Evolutionary conservation across 2,329 filamentous ascomycete species (phyloP).

Genomic region (Endothia cerciana): DNA sequence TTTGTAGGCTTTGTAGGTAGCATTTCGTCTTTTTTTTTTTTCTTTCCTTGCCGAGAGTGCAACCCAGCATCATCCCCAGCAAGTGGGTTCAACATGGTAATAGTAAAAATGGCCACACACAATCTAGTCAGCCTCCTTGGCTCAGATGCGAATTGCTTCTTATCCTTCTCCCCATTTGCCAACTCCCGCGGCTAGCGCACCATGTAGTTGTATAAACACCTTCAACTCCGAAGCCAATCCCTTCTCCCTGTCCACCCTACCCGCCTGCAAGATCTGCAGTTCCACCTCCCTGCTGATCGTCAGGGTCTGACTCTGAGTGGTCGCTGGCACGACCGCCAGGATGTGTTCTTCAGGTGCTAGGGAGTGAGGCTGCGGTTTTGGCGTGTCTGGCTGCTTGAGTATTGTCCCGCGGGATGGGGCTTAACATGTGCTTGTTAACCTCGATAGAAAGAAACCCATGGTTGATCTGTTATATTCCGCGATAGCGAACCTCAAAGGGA

Average conservation of each 20-base stretch:
- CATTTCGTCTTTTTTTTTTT: too few relatives aligned
- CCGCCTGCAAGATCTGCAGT: not conserved
- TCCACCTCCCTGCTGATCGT: not conserved
- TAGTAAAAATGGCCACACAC: not conserved
- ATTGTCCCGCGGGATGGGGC: not conserved
- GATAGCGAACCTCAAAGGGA: not conserved
- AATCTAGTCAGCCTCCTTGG: not conserved
- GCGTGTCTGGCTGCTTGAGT: not conserved
- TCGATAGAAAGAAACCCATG: not conserved
- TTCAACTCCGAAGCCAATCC: not conserved
- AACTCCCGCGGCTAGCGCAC: not conserved
- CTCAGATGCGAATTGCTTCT: not conserved
- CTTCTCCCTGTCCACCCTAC: not conserved
- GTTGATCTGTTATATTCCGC: not conserved
- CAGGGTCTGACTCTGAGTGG: not conserved
- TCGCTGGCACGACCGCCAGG: not conserved
- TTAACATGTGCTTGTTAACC: not conserved
- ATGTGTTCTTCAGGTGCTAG: not conserved
- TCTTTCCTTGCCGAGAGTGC: not conserved
- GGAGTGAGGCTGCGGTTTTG: not conserved
- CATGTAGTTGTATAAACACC: not conserved
- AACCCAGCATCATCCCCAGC: not conserved
- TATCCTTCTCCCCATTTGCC: not conserved
- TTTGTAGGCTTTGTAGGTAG: not conserved
- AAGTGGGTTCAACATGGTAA: not conserved